Conservation (phyloP, 257 asterid species). For the Plantago elongata region DNA sequence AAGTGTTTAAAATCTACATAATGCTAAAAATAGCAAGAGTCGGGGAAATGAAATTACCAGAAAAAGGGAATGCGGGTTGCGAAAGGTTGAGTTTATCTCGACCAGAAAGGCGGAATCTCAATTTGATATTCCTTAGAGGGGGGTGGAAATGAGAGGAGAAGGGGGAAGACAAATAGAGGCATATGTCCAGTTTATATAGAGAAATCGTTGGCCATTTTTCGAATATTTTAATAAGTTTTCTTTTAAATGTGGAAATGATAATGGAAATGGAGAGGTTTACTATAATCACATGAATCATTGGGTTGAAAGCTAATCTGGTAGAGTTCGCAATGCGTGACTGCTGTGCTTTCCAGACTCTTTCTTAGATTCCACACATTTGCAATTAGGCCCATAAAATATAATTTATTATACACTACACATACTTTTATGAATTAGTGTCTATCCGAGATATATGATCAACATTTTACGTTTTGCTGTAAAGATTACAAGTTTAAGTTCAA, state of each 20-base stretch:
- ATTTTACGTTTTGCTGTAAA: too few relatives aligned
- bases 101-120: background rate
- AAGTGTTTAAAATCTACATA: background rate
- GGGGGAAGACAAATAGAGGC: slow-evolving; percentile 33
- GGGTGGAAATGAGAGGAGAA: slow-evolving; percentile 31
- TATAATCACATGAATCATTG: too few relatives aligned
- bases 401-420: background rate
- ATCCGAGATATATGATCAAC: too few relatives aligned
- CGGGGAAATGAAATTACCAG: slow-evolving; percentile 32
- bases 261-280: too few relatives aligned
- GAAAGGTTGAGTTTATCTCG: slow-evolving; percentile 14
- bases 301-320: background rate
- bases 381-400: background rate
- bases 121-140: slow-evolving; percentile 9
- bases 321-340: background rate
- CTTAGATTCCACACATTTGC: slow-evolving; percentile 10
- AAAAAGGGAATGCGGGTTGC: slow-evolving; percentile 24
- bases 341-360: slow-evolving; percentile 13
- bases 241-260: background rate
- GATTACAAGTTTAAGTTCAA: too few relatives aligned
- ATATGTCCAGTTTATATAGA: slow-evolving; percentile 36
- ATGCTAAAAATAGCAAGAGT: slow-evolving; percentile 11
- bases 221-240: background rate
- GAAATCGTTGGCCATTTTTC: slow-evolving; percentile 16
- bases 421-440: too few relatives aligned